Evolutionary conservation across 83 land plant species (phyloP).

Genomic region (Picea engelmannii): DNA sequence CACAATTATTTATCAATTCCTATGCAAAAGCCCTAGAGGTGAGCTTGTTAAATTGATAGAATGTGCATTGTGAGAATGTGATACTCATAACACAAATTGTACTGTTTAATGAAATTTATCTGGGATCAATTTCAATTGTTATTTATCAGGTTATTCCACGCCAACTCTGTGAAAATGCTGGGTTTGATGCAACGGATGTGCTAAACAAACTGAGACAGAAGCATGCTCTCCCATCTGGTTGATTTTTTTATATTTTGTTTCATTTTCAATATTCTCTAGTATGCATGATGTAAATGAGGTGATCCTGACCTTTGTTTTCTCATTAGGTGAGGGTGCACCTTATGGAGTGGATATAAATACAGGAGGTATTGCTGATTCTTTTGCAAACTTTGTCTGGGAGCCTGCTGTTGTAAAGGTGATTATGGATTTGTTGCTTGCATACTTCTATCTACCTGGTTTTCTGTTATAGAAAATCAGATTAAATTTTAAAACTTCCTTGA

Average conservation of each 20-base stretch:
- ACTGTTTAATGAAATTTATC: not conserved
- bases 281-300: not conserved
- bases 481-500: not conserved
- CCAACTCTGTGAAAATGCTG: conserved; percentile 99
- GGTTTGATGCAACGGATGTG: conserved; percentile 99
- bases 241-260: not conserved
- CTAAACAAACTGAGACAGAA: conserved; percentile 97
- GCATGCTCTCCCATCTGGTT: conserved; percentile 92
- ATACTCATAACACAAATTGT: not conserved
- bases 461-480: not conserved
- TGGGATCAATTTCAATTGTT: not conserved
- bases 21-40: conserved; percentile 99
- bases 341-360: conserved; percentile 97
- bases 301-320: conserved; percentile 14
- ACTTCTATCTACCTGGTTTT: not conserved
- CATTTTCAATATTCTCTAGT: not conserved
- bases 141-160: conserved; percentile 87
- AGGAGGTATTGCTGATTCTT: conserved; percentile 95
- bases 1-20: conserved; percentile 92
- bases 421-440: not conserved
- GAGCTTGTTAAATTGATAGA: not conserved
- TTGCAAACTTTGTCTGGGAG: conserved; percentile 97
- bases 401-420: conserved; percentile 96
- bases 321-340: conserved; percentile 87
- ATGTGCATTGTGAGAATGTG: not conserved